Evolutionary conservation across 2,329 filamentous ascomycete genomes (phyloP).

Genomic region (Talaromyces islandicus): DNA sequence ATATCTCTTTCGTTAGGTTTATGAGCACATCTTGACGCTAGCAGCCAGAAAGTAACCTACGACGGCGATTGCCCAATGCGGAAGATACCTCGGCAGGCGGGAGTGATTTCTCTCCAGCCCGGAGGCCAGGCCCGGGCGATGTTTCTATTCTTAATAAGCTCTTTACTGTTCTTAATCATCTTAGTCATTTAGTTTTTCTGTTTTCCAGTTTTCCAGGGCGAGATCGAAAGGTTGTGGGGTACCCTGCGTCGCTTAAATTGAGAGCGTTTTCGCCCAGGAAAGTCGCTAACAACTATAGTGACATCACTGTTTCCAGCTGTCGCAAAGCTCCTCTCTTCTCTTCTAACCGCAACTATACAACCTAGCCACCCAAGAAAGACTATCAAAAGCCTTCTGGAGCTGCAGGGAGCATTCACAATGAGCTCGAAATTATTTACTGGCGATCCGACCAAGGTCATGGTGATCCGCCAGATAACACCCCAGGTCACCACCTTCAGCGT

Average conservation of each 20-base stretch:
- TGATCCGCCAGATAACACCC: constrained; percentile 77
- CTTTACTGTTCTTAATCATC: background rate
- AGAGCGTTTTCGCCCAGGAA: background rate
- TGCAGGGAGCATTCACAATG: constrained; percentile 37
- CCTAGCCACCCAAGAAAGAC: background rate
- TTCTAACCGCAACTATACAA: background rate
- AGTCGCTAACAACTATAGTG: background rate
- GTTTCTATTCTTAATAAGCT: background rate
- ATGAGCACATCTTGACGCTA: background rate
- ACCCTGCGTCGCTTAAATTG: background rate
- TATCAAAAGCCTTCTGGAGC: background rate
- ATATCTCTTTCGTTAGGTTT: background rate
- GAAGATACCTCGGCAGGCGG: background rate
- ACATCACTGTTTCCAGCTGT: background rate
- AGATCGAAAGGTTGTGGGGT: background rate
- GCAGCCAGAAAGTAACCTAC: background rate
- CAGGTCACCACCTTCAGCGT: constrained; percentile 56
- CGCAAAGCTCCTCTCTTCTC: background rate
- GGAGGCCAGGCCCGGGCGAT: background rate
- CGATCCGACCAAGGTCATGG: constrained; percentile 78
- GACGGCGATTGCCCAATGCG: background rate
- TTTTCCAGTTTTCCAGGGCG: background rate
- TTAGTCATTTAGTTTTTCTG: background rate
- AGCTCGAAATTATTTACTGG: constrained; percentile 59
- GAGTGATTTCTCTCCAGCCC: background rate